Evolutionary conservation across 768 basidiomycete species (phyloP).

Genomic region (Chlorophyllum brunneum): DNA sequence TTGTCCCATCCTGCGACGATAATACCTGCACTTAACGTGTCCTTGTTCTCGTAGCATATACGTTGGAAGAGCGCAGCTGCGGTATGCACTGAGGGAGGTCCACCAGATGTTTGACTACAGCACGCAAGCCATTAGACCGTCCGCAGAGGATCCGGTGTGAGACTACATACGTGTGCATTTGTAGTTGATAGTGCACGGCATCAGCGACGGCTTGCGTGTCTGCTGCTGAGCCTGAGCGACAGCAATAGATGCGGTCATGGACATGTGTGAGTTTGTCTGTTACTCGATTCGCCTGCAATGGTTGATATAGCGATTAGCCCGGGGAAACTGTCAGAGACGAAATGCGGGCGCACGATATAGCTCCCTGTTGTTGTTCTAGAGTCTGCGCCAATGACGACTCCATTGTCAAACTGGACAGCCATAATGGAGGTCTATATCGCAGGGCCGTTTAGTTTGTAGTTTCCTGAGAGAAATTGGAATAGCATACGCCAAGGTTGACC

Average conservation of each 20-base stretch:
- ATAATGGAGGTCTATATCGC: conserved; percentile 88
- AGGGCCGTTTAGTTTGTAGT: conserved; percentile 1
- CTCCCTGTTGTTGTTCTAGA: conserved; percentile 94
- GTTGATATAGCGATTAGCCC: conserved; percentile 7
- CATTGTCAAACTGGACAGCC: conserved; percentile 95
- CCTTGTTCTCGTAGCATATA: conserved; percentile 94
- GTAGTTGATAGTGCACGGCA: conserved; percentile 77
- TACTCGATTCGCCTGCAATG: conserved; percentile 84
- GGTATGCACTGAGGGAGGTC: conserved; percentile 72
- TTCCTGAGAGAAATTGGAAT: not conserved
- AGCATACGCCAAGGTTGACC: conserved; percentile 91
- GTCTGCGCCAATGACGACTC: conserved; percentile 96
- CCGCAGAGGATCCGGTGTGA: not conserved
- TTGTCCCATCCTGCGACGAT: conserved; percentile 99
- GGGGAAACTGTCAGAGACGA: not conserved
- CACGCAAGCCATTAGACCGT: too few species aligned
- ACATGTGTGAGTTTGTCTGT: conserved; percentile 97
- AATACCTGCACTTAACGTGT: conserved; percentile 83
- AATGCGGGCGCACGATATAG: conserved; percentile 73
- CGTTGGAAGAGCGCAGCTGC: conserved; percentile 84
- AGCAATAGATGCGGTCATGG: conserved; percentile 98
- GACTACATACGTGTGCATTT: conserved; percentile 61
- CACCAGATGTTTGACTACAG: conserved; percentile 53
- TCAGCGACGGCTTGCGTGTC: conserved; percentile 98
- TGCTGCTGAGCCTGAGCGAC: conserved; percentile 96